These are phyloP conservation scores for Diplodia intermedia DNA, from an alignment of 2,329 filamentous ascomycete species.

Conservation along the genomic window DNA sequence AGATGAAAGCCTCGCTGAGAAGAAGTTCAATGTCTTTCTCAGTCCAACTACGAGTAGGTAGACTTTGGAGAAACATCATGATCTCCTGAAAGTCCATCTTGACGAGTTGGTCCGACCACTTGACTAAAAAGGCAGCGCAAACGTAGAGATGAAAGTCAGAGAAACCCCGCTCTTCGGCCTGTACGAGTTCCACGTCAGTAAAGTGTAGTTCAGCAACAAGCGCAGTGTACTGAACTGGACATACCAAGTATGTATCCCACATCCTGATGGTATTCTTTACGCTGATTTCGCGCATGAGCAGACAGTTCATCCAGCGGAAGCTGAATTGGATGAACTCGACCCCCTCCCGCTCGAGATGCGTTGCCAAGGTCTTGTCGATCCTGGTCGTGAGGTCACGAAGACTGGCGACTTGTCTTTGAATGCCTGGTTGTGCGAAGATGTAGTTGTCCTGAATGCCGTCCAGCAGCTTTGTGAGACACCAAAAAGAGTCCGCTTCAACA, in stretches of 20 bases:
- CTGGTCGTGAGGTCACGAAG: slow-evolving; percentile 88
- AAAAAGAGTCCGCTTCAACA: slow-evolving; percentile 97
- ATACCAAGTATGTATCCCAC: slow-evolving; percentile 99
- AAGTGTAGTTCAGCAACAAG: neutral
- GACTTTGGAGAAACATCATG: slow-evolving; percentile 98
- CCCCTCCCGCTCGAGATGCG: slow-evolving; percentile 86
- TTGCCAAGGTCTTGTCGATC: slow-evolving; percentile 83
- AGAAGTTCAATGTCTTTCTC: slow-evolving; percentile 98
- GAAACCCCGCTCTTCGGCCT: slow-evolving; percentile 99
- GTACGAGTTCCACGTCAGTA: slow-evolving; percentile 31
- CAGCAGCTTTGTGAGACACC: slow-evolving; percentile 97
- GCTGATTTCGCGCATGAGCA: slow-evolving; percentile 96
- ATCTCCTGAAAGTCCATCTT: slow-evolving; percentile 99
- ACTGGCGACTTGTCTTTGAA: slow-evolving; percentile 89
- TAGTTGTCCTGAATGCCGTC: slow-evolving; percentile 99
- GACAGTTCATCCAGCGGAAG: slow-evolving; percentile 99
- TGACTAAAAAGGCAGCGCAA: slow-evolving; percentile 95
- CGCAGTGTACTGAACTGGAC: slow-evolving; percentile 41
- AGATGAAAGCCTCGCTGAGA: slow-evolving; percentile 96
- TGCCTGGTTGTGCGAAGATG: slow-evolving; percentile 95
- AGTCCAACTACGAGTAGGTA: slow-evolving; percentile 93
- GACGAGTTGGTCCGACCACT: slow-evolving; percentile 93
- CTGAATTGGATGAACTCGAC: slow-evolving; percentile 99
- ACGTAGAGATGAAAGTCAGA: slow-evolving; percentile 98
- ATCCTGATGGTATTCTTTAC: slow-evolving; percentile 97